phyloP scores from a whole-genome alignment of 257 asterid species.

The Solanum ossicruentum region DNA sequence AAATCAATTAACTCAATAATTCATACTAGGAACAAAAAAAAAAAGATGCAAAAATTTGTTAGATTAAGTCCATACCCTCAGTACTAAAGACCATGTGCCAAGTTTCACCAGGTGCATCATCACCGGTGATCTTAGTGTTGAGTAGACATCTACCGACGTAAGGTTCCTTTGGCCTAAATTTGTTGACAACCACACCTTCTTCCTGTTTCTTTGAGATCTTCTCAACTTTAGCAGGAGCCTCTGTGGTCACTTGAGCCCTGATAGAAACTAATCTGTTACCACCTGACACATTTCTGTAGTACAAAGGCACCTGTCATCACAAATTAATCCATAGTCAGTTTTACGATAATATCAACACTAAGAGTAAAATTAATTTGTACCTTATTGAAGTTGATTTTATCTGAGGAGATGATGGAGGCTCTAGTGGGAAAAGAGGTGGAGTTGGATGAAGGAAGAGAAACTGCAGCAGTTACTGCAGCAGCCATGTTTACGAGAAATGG shows the following conservation, averaged over 20 bases:
- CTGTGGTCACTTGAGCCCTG: conserved; percentile 88
- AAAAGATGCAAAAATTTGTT: background rate
- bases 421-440: conserved; percentile 47
- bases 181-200: conserved; percentile 76
- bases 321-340: background rate
- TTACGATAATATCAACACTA: background rate
- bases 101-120: conserved; percentile 97
- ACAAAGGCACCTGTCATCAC: conserved; percentile 42
- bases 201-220: conserved; percentile 76
- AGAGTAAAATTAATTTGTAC: conserved; percentile 12
- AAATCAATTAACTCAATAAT: too few relatives aligned
- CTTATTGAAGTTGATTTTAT: conserved; percentile 62
- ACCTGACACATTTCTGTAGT: conserved; percentile 39
- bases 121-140: conserved; percentile 96
- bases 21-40: background rate
- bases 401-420: conserved; percentile 44
- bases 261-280: conserved; percentile 35
- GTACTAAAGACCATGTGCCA: conserved; percentile 97
- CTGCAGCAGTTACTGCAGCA: conserved; percentile 92
- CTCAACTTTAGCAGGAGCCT: conserved; percentile 80
- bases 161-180: conserved; percentile 89
- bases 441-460: conserved; percentile 69
- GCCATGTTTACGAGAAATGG: conserved; percentile 37
- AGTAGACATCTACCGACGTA: conserved; percentile 60
- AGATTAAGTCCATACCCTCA: conserved; percentile 43